Evolutionary conservation across 1,139 yeast species (phyloP), one percentile per base, ranked within the genome.

Genomic region (Taphrina populina): DNA sequence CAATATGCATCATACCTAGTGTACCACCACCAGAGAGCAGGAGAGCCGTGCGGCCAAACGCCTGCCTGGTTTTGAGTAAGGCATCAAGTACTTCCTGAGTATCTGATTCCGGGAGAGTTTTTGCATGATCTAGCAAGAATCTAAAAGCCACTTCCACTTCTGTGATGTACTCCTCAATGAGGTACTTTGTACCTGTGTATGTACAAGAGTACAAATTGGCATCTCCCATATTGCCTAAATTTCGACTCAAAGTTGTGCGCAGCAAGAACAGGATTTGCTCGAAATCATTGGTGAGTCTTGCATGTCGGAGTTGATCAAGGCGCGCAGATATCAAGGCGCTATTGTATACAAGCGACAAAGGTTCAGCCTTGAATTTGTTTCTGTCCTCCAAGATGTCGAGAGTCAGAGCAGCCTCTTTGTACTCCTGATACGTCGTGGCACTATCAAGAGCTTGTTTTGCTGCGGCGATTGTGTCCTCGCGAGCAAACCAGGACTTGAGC

Each of bases 21-120:
- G 95, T 85, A 11, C 95, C 90, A 1, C 99, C 99, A 1, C 99
- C 99, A 46, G 95, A 84, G 52, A 92, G 76, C 27, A 94, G 88
- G 46, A 92, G 73, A 0, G 97, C 98, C 0, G 97, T 90, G 57
- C 96, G 75, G 0, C 99, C 99, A 58, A 87, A 87, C 63, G 90
- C 87, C 67, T 86, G 85, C 60, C 96, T 75, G 0, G 97, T 88
- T 67, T 90, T 96, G 33, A 86, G 79, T 44, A 92, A 73, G 77
- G 87, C 84, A 1, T 88, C 87, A 60, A 90, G 71, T 13, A 87
- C 73, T 64, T 83, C 81, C 7, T 79, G 70, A 62, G 84, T 88
- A 65, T 85, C 88, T 44, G 86, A 59, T 4, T 51, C 56, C 7
- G 54, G 33, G 11, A 27, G 33, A 2, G 44, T 52, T 35, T 60